A percentile compares a stretch with the other conserved stretches of the same genome.
phyloP scores from a whole-genome alignment of 768 basidiomycete species.

The Auricularia cornea region DNA sequence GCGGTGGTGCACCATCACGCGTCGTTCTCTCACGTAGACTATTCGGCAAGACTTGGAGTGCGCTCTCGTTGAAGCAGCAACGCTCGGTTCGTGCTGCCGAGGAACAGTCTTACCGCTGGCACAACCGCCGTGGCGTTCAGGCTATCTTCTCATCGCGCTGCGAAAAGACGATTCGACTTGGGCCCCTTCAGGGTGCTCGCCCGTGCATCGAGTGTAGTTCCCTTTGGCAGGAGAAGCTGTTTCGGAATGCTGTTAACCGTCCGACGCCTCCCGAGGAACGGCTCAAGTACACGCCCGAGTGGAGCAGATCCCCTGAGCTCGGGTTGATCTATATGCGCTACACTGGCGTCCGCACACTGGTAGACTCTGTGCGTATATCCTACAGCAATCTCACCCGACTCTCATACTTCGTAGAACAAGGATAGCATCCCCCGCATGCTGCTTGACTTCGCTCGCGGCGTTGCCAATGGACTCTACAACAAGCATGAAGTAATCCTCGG shows the following conservation, averaged over 20 bases:
- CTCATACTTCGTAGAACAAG: too few species aligned
- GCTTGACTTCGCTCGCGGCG: too few species aligned
- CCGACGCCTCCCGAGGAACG: constrained; percentile 8
- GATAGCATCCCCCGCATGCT: too few species aligned
- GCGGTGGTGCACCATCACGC: neutral
- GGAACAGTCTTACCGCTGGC: neutral
- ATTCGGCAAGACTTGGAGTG: neutral
- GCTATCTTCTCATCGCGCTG: neutral
- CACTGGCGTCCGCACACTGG: constrained; percentile 11
- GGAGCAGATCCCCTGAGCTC: constrained; percentile 7
- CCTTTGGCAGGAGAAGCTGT: neutral
- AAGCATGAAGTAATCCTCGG: too few species aligned
- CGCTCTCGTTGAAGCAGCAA: neutral
- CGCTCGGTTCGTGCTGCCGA: neutral
- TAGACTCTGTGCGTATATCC: constrained; percentile 12
- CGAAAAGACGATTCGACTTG: neutral
- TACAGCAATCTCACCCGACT: too few species aligned
- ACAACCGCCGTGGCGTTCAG: neutral
- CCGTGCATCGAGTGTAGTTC: neutral
- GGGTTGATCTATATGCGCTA: constrained; percentile 9
- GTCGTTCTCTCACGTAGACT: neutral
- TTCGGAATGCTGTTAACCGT: constrained; percentile 9
- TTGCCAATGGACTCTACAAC: too few species aligned
- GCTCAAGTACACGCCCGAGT: constrained; percentile 13
- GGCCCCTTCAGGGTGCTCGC: neutral